Conservation (phyloP, 208 protist species). For the Leishmania gerbilli region DNA sequence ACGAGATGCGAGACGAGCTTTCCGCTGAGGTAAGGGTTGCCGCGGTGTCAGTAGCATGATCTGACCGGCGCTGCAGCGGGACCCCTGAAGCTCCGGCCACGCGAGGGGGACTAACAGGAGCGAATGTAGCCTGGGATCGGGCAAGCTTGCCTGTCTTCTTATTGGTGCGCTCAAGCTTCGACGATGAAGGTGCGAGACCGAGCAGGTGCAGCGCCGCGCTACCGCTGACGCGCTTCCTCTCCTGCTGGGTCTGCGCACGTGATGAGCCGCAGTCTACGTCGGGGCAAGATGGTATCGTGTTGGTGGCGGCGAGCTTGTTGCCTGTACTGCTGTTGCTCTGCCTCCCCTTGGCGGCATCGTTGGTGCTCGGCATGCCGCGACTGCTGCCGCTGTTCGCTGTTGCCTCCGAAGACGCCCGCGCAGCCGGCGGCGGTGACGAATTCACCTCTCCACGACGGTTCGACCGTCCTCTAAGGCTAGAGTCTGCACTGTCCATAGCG, state of each 20-base stretch:
- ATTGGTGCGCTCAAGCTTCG: background rate
- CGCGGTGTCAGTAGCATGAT: background rate
- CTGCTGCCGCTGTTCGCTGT: background rate
- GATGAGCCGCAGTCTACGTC: background rate
- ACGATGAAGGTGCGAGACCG: background rate
- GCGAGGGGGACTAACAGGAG: background rate
- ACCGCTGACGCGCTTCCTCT: background rate
- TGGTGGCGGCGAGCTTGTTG: background rate
- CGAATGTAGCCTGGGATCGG: background rate
- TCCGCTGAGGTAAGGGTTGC: background rate
- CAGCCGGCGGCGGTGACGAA: background rate
- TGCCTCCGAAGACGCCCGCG: conserved; percentile 1
- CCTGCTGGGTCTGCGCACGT: background rate
- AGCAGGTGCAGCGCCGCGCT: background rate
- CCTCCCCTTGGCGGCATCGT: background rate
- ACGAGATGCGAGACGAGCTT: conserved; percentile 11
- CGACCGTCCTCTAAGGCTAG: background rate
- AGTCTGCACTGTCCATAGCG: background rate
- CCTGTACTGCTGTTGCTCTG: background rate
- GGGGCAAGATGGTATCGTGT: background rate
- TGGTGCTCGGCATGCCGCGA: background rate
- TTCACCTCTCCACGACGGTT: background rate
- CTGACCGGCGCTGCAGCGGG: background rate
- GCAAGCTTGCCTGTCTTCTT: background rate
- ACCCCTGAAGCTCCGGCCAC: background rate